Evolutionary conservation across 2,329 filamentous ascomycete species (phyloP).

Genomic region (Beauveria australis): DNA sequence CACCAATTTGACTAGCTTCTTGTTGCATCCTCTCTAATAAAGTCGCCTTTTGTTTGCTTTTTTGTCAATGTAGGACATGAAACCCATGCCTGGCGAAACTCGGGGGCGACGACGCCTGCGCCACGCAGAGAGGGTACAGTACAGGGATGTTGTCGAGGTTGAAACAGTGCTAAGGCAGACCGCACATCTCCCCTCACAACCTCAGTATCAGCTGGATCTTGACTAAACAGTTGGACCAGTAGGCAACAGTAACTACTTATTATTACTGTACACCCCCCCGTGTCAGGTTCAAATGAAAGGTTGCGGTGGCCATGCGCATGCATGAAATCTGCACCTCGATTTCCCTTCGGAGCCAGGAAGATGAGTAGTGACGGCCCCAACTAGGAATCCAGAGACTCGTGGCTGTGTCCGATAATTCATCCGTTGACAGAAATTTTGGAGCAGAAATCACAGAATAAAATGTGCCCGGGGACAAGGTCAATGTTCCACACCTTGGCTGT

Average conservation of each 20-base stretch:
- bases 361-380: background rate
- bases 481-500: background rate
- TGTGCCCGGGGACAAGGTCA: background rate
- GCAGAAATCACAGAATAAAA: background rate
- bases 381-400: background rate
- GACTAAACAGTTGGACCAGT: background rate
- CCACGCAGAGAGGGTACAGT: background rate
- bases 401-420: background rate
- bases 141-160: background rate
- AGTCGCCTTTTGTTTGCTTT: background rate
- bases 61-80: background rate
- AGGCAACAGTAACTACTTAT: background rate
- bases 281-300: background rate
- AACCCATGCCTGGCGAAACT: constrained; percentile 1
- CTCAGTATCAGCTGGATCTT: background rate
- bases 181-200: background rate
- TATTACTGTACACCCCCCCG: background rate
- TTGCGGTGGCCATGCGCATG: background rate
- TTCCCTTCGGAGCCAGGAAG: background rate
- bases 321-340: background rate
- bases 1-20: background rate
- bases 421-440: background rate
- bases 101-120: background rate
- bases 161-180: background rate
- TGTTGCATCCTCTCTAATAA: background rate